phyloP scores from a whole-genome alignment of 306 rosid genomes.

The Myrica gale region DNA sequence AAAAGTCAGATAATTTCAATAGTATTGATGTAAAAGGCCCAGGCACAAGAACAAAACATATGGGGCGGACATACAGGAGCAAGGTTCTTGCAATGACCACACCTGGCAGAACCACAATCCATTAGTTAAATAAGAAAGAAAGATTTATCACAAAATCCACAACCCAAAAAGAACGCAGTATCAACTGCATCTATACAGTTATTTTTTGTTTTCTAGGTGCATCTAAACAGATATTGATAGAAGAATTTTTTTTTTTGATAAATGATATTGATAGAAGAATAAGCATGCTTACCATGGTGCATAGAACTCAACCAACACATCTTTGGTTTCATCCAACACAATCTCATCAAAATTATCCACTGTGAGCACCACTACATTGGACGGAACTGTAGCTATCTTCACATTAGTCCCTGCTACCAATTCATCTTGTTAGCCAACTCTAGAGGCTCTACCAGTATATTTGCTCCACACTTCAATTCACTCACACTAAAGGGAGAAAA shows the following conservation, averaged over 20 bases:
- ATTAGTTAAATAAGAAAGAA: conserved; percentile 20
- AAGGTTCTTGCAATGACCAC: conserved; percentile 94
- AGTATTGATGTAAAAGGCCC: conserved; percentile 17
- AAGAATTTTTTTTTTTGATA: too few relatives aligned
- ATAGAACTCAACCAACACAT: conserved; percentile 93
- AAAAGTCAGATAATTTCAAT: conserved; percentile 16
- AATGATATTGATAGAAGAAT: conserved; percentile 2
- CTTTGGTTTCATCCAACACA: conserved; percentile 77
- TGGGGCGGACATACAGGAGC: conserved; percentile 73
- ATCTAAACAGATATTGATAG: conserved; percentile 10
- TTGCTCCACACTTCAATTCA: background rate
- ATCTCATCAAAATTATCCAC: conserved; percentile 68
- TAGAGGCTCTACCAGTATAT: background rate
- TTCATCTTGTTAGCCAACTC: conserved; percentile 20
- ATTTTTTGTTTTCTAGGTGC: background rate
- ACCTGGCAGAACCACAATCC: conserved; percentile 52
- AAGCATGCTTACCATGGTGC: conserved; percentile 79
- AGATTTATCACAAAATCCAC: background rate
- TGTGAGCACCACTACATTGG: conserved; percentile 66
- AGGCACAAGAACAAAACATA: conserved; percentile 12
- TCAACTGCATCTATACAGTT: conserved; percentile 5
- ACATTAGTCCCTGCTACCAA: conserved; percentile 74
- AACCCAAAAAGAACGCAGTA: background rate
- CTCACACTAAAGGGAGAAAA: background rate
- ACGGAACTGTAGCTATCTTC: conserved; percentile 73